These are phyloP conservation scores for Xylariaceae sp. DNA, from an alignment of 2,329 filamentous ascomycete species.

Conservation along the genomic window DNA sequence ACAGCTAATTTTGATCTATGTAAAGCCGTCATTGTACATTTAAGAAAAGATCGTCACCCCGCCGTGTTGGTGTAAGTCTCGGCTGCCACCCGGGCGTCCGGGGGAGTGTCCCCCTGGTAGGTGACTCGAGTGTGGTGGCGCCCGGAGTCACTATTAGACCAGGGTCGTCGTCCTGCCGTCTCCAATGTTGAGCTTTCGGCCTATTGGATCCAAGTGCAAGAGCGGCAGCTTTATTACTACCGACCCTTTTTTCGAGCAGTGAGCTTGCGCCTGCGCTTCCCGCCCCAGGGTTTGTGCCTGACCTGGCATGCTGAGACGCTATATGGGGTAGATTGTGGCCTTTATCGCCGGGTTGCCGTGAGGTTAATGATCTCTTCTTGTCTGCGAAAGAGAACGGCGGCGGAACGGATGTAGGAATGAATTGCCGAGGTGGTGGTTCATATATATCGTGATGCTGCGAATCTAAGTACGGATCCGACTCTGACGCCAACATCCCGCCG, in stretches of 20 bases:
- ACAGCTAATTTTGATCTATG: not conserved
- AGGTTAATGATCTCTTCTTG: constrained; percentile 10
- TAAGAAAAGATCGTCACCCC: constrained; percentile 60
- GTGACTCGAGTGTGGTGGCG: constrained; percentile 17
- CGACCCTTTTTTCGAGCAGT: constrained; percentile 49
- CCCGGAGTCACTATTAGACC: constrained; percentile 23
- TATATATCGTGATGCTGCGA: constrained; percentile 3
- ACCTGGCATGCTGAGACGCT: constrained; percentile 21
- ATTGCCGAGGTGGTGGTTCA: constrained; percentile 8
- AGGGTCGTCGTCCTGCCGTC: constrained; percentile 14
- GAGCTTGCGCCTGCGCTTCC: constrained; percentile 35
- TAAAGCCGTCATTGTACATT: constrained; percentile 43
- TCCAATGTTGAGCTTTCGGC: constrained; percentile 27
- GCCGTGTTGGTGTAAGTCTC: constrained; percentile 58
- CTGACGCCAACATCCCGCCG: not conserved
- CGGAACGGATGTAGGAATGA: constrained; percentile 10
- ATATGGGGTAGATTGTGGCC: constrained; percentile 18
- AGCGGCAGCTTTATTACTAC: constrained; percentile 43
- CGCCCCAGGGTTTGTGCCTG: constrained; percentile 26
- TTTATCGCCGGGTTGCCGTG: constrained; percentile 19
- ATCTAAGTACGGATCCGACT: not conserved
- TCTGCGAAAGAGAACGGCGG: constrained; percentile 13
- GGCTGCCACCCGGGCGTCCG: constrained; percentile 56
- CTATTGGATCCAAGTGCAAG: constrained; percentile 35
- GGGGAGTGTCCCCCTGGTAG: constrained; percentile 32